Evolutionary conservation across 495 filamentous ascomycete species (phyloP).

Genomic region (Xylaria flabelliformis): DNA sequence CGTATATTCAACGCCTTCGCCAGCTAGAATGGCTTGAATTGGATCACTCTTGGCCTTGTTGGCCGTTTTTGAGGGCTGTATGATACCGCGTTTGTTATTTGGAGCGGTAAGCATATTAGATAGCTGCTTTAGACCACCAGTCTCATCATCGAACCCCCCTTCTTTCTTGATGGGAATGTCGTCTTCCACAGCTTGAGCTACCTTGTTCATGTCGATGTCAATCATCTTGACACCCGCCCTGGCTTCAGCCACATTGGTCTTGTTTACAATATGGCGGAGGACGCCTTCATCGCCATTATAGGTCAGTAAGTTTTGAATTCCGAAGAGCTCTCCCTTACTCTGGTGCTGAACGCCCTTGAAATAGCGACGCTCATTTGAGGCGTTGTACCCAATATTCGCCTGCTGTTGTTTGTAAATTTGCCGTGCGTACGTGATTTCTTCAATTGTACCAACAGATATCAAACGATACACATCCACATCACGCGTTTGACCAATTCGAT

Average conservation of each 20-base stretch:
- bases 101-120: slow-evolving; percentile 69
- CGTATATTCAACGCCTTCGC: slow-evolving; percentile 91
- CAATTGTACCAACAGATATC: slow-evolving; percentile 91
- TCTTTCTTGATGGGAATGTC: slow-evolving; percentile 49
- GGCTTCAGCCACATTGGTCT: slow-evolving; percentile 95
- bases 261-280: slow-evolving; percentile 92
- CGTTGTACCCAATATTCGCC: slow-evolving; percentile 96
- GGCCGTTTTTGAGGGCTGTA: slow-evolving; percentile 36
- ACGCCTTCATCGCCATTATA: slow-evolving; percentile 82
- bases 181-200: slow-evolving; percentile 60
- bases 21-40: slow-evolving; percentile 85
- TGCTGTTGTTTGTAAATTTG: slow-evolving; percentile 99
- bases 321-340: slow-evolving; percentile 93
- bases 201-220: slow-evolving; percentile 71
- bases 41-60: slow-evolving; percentile 67
- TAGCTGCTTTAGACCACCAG: slow-evolving; percentile 77
- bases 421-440: slow-evolving; percentile 95
- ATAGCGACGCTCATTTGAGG: slow-evolving; percentile 88
- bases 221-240: slow-evolving; percentile 82
- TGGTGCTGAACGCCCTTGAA: slow-evolving; percentile 94
- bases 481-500: slow-evolving; percentile 89
- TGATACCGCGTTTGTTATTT: slow-evolving; percentile 39
- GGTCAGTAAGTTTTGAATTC: slow-evolving; percentile 83
- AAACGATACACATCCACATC: slow-evolving; percentile 97
- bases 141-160: slow-evolving; percentile 54